Evolutionary conservation across 2,329 filamentous ascomycete species (phyloP).

Genomic region (Cladosporium colombiae): DNA sequence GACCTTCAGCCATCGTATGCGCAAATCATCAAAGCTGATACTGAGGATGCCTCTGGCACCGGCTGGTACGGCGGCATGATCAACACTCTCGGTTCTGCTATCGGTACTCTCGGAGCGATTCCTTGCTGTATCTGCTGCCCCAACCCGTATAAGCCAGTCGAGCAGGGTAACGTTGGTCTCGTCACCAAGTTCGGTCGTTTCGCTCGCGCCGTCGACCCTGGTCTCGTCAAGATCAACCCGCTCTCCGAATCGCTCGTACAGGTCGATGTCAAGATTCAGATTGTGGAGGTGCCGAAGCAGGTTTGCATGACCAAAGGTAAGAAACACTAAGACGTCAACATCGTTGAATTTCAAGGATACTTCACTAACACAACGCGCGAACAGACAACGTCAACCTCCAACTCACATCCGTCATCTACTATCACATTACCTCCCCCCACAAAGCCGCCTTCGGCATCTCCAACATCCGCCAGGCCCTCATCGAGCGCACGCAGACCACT

Average conservation of each 20-base stretch:
- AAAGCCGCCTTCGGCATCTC: conserved; percentile 96
- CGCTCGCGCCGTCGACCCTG: conserved; percentile 92
- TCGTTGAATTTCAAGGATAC: neutral
- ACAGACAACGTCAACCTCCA: conserved; percentile 89
- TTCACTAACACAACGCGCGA: neutral
- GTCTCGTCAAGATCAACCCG: conserved; percentile 96
- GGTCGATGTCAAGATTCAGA: conserved; percentile 99
- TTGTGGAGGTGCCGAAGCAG: conserved; percentile 93
- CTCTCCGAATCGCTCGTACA: conserved; percentile 86
- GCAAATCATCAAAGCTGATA: conserved; percentile 60
- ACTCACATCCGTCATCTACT: conserved; percentile 97
- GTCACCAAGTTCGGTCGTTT: conserved; percentile 95
- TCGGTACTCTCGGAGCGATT: conserved; percentile 81
- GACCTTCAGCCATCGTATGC: conserved; percentile 78
- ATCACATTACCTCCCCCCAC: conserved; percentile 93
- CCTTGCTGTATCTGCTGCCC: conserved; percentile 91
- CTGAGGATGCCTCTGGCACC: conserved; percentile 66
- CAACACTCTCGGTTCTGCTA: conserved; percentile 69
- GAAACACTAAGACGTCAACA: neutral
- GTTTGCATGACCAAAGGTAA: conserved; percentile 92
- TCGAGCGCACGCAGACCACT: conserved; percentile 97
- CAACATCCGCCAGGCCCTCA: conserved; percentile 91
- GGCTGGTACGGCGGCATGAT: conserved; percentile 85
- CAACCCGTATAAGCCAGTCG: conserved; percentile 88
- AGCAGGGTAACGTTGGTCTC: conserved; percentile 90